phyloP scores from a whole-genome alignment of 805 yeast genomes.

The Candida boidinii region DNA sequence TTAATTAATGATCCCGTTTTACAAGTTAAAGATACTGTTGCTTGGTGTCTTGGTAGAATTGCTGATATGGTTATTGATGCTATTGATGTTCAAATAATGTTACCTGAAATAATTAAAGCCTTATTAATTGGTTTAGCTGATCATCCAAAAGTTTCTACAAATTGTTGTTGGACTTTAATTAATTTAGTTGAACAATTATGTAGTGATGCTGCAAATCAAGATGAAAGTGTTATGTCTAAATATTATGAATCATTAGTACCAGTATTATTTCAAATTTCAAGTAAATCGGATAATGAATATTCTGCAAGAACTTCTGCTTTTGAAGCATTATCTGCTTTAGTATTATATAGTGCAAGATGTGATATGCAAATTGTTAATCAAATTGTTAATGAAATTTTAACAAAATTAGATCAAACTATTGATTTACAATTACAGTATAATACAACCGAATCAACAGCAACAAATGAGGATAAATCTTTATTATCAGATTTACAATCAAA shows the following conservation, averaged over 20 bases:
- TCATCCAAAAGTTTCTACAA: constrained; percentile 90
- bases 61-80: constrained; percentile 81
- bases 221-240: constrained; percentile 60
- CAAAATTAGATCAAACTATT: constrained; percentile 65
- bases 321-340: constrained; percentile 82
- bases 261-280: constrained; percentile 59
- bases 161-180: constrained; percentile 96
- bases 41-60: constrained; percentile 97
- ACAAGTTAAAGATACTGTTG: constrained; percentile 93
- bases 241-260: constrained; percentile 67
- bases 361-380: constrained; percentile 60
- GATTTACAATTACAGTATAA: constrained; percentile 41
- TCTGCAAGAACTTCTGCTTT: constrained; percentile 93
- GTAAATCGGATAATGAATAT: constrained; percentile 71
- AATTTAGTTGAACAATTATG: constrained; percentile 81
- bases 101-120: constrained; percentile 68
- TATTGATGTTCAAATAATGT: constrained; percentile 52
- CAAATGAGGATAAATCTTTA: constrained; percentile 64
- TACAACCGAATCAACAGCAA: constrained; percentile 8
- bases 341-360: constrained; percentile 63
- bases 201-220: constrained; percentile 37
- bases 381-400: constrained; percentile 67
- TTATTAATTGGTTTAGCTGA: constrained; percentile 76
- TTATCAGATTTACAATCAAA: constrained; percentile 87
- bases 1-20: constrained; percentile 68